Base-by-base conservation (phyloP, 208 protist species). In the Tritrichomonas musculus region DNA sequence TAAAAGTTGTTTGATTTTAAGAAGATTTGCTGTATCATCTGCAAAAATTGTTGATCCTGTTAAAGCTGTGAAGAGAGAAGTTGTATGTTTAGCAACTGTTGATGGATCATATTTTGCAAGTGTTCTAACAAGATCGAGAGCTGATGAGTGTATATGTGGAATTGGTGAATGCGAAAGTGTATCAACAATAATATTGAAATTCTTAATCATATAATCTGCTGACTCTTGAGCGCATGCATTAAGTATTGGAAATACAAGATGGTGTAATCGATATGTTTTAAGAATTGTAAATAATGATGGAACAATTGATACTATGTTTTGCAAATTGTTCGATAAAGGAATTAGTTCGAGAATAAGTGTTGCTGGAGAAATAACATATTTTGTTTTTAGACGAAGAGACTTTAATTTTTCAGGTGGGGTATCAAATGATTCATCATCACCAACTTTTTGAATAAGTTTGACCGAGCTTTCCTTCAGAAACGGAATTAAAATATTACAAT, bases 111-210 rank as follows among this genome's bases (percentile, higher is more conserved):
- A 8, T 53, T 20, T 88, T 33, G 77, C 77, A 27, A 88, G 47
- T 57, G 53, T 27, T 57, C 57, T 11, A 50, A 88, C 47, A 88
- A 88, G 41, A 39, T 20, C 11, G 5, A 88, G 30, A 27, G 77
- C 77, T 33, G 77, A 53, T 49, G 47, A 88, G 30, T 88, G 77
- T 39, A 88, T 88, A 30, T 88, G 77, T 57, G 77, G 77, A 60
- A 57, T 27, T 27, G 77, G 33, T 39, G 77, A 53, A 55, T 44
- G 27, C 33, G 77, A 88, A 41, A 88, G n/a, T 1, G 77, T 20
- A 30, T 25, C 33, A n/a, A 88, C 39, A 27, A 88, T 88, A 20
- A 53, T 39, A 30, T 44, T 8, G n/a, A 88, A 88, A 30, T 88
- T 88, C 17, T 88, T 36, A 39, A 88, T 57, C 47, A 88, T 57